Conservation (phyloP, 2,329 filamentous ascomycete genomes). For the Fusarium sp. region DNA sequence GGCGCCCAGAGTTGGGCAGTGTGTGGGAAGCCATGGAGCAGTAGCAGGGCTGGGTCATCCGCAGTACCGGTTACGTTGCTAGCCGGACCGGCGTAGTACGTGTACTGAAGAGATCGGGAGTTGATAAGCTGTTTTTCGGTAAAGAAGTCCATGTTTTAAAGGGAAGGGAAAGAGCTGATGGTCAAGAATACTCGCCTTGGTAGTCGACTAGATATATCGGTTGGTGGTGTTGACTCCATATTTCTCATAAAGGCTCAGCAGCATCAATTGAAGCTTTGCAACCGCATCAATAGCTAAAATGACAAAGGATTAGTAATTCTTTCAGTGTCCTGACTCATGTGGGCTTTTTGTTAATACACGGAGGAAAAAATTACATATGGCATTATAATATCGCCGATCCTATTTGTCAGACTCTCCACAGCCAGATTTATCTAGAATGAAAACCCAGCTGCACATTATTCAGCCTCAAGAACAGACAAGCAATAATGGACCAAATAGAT, state of each 20-base stretch:
- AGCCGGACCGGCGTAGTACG: neutral
- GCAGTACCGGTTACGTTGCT: neutral
- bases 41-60: neutral
- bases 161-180: neutral
- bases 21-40: neutral
- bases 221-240: neutral
- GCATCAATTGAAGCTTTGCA: neutral
- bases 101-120: neutral
- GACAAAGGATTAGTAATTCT: neutral
- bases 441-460: neutral
- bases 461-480: neutral
- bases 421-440: neutral
- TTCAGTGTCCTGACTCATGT: neutral
- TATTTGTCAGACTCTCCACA: neutral
- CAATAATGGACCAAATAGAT: accelerated
- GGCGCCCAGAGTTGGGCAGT: neutral
- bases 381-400: neutral
- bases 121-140: neutral
- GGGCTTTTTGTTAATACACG: neutral
- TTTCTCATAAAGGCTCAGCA: neutral
- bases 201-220: neutral
- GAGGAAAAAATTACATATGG: neutral
- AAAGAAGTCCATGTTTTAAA: neutral
- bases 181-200: neutral
- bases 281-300: neutral